These are phyloP conservation scores for Phytopythium vexans DNA, from an alignment of 352 stramenopile species.

Conservation along the genomic window DNA sequence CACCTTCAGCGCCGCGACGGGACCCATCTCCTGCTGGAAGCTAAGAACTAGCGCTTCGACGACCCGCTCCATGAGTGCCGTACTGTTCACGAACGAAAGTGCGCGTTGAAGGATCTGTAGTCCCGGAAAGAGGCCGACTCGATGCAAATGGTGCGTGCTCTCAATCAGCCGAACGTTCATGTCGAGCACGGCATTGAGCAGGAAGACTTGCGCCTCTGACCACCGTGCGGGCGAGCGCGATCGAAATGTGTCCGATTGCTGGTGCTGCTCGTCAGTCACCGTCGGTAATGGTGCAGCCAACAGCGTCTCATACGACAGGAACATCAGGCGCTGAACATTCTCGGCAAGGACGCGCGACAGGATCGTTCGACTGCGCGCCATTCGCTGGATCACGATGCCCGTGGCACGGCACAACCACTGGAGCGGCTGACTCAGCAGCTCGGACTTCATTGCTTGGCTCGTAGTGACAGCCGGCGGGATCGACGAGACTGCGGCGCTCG, in stretches of 20 bases:
- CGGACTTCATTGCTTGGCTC: conserved; percentile 13
- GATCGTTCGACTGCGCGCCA: conserved; percentile 73
- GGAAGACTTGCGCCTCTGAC: conserved; percentile 63
- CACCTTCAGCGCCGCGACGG: conserved; percentile 54
- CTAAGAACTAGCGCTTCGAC: conserved; percentile 54
- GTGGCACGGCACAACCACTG: conserved; percentile 65
- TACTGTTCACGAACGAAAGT: conserved; percentile 35
- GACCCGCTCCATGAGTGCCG: conserved; percentile 48
- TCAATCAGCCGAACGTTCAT: conserved; percentile 69
- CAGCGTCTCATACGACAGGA: conserved; percentile 65
- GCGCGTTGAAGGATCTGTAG: conserved; percentile 65
- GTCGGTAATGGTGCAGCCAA: conserved; percentile 28
- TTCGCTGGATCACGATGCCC: conserved; percentile 73
- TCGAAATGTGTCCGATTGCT: neutral
- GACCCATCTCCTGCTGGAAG: conserved; percentile 79
- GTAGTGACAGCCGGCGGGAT: conserved; percentile 8
- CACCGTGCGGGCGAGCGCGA: conserved; percentile 9
- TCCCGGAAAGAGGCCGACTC: conserved; percentile 59
- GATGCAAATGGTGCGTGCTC: conserved; percentile 77
- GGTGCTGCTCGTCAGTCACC: neutral
- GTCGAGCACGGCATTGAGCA: conserved; percentile 72
- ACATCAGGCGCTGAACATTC: conserved; percentile 75
- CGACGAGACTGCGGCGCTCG: conserved; percentile 8
- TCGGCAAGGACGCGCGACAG: conserved; percentile 67
- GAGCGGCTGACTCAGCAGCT: conserved; percentile 42